Evolutionary conservation across 1,284 basidiomycete species (phyloP).

Genomic region (Schizophyllum amplum): DNA sequence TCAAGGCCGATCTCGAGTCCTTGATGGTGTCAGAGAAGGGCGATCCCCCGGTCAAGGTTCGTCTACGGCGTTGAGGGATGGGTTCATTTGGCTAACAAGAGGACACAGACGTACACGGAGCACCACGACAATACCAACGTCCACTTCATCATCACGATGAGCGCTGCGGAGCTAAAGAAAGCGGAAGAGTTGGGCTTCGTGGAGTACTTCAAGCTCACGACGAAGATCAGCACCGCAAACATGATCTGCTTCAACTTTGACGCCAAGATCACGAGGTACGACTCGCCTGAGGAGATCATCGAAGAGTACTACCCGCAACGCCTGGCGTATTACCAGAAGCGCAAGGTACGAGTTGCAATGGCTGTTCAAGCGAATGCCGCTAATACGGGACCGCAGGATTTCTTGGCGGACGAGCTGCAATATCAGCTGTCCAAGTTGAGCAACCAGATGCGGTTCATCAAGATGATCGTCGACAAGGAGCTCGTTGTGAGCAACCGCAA

Average conservation of each 20-base stretch:
- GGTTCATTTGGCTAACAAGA: not conserved
- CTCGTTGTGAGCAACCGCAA: constrained; percentile 92
- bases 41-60: constrained; percentile 45
- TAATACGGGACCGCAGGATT: constrained; percentile 46
- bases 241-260: constrained; percentile 99
- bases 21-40: constrained; percentile 69
- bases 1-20: constrained; percentile 85
- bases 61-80: not conserved
- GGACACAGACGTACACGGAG: constrained; percentile 86
- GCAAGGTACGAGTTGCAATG: constrained; percentile 60
- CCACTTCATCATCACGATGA: constrained; percentile 85
- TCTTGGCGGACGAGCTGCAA: constrained; percentile 82
- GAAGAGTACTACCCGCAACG: constrained; percentile 92
- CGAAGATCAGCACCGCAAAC: constrained; percentile 84
- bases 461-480: constrained; percentile 90
- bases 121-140: constrained; percentile 92
- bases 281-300: constrained; percentile 85
- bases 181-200: constrained; percentile 85
- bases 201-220: constrained; percentile 88
- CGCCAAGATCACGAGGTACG: constrained; percentile 94
- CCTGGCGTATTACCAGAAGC: constrained; percentile 87
- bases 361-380: no score
- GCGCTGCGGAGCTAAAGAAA: constrained; percentile 74
- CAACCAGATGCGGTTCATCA: constrained; percentile 95
- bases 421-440: constrained; percentile 77